Conservation (phyloP, 1,139 yeast species). For the Lodderomyces orthopsilosis region DNA sequence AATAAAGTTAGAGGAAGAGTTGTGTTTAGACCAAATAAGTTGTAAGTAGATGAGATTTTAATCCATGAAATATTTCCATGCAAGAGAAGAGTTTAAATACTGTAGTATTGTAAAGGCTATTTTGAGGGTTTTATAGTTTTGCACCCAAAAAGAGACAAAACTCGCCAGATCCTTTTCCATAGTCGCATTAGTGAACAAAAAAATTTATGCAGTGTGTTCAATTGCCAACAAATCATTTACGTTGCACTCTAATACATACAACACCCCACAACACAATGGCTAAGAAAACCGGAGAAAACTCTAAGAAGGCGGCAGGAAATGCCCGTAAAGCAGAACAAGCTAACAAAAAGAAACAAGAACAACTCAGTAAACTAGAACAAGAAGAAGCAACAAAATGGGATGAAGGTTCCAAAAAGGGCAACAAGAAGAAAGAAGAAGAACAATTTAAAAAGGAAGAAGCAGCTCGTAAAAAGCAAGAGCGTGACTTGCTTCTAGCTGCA, state of each 20-base stretch:
- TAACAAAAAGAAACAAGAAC: constrained; percentile 57
- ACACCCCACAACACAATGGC: constrained; percentile 48
- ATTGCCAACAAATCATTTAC: neutral
- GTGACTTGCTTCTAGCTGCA: constrained; percentile 56
- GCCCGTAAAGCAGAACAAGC: constrained; percentile 71
- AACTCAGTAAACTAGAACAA: constrained; percentile 44
- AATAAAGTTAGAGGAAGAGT: constrained; percentile 46
- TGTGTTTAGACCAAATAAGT: constrained; percentile 36
- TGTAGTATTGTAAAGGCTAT: neutral
- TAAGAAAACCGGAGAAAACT: constrained; percentile 53
- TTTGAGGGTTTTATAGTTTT: neutral
- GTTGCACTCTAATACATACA: too few species aligned
- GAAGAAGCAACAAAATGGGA: constrained; percentile 69
- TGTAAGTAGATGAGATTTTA: constrained; percentile 2
- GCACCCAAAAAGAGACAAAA: neutral
- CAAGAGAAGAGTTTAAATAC: too few species aligned
- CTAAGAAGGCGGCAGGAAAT: constrained; percentile 67
- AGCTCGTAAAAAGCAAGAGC: constrained; percentile 61
- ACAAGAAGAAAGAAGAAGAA: constrained; percentile 66
- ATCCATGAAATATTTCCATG: neutral
- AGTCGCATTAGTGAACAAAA: constrained; percentile 4
- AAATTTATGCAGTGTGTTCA: neutral
- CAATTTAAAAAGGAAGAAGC: constrained; percentile 62
- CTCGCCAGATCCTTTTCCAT: constrained; percentile 1
- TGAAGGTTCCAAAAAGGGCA: constrained; percentile 68